These are phyloP conservation scores for Populus hybrid DNA, from an alignment of 441 rosid genomes.

Conservation along the genomic window DNA sequence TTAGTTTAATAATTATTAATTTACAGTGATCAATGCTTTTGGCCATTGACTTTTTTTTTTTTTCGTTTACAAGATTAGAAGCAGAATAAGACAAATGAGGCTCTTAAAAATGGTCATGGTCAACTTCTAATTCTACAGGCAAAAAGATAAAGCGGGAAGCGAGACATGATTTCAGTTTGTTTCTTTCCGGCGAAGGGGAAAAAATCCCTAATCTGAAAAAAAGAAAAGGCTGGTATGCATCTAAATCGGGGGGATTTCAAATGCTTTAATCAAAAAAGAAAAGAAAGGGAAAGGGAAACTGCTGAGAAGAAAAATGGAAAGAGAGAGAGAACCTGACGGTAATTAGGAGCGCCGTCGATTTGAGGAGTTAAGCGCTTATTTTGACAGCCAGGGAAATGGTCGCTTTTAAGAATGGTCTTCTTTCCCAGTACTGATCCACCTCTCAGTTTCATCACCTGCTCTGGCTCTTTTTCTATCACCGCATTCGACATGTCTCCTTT, in stretches of 20 bases:
- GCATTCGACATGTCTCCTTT: conserved; percentile 53
- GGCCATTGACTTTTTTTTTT: neutral
- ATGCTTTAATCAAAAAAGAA: neutral
- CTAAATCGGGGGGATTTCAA: neutral
- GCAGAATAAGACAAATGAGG: neutral
- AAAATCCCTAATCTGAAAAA: neutral
- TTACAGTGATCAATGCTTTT: neutral
- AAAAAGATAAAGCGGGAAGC: neutral
- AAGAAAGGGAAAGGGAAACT: neutral
- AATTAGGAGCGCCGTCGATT: conserved; percentile 99
- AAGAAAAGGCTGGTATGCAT: too few species aligned
- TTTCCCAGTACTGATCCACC: conserved; percentile 97
- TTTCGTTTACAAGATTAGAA: neutral
- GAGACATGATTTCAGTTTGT: neutral
- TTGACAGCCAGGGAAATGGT: conserved; percentile 98
- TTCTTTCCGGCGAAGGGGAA: neutral
- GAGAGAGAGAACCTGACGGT: conserved; percentile 69
- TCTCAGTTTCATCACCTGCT: conserved; percentile 89
- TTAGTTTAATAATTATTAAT: neutral
- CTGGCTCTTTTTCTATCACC: conserved; percentile 64
- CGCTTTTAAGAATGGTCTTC: conserved; percentile 95
- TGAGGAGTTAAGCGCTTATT: conserved; percentile 88
- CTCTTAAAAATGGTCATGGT: neutral
- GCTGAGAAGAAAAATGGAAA: neutral
- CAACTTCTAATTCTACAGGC: neutral